phyloP scores from a whole-genome alignment of 2,329 filamentous ascomycete genomes.

The Ophiostoma quercus region DNA sequence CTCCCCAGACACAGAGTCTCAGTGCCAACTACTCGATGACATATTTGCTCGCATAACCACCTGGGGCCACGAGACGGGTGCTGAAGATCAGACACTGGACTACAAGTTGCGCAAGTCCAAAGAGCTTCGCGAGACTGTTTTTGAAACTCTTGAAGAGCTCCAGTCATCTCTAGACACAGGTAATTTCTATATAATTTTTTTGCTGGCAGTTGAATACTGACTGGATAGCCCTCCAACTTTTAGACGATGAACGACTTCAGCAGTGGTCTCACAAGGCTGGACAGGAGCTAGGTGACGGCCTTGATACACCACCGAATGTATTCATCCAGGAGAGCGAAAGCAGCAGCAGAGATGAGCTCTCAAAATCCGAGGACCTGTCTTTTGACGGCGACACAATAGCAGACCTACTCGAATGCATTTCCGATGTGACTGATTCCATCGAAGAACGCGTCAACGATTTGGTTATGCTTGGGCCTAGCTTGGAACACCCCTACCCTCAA shows the following conservation, averaged over 20 bases:
- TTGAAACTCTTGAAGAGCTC: conserved; percentile 18
- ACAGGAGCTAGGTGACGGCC: neutral
- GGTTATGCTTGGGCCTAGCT: conserved; percentile 25
- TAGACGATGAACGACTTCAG: conserved; percentile 21
- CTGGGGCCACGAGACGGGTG: conserved; percentile 26
- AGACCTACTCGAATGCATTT: conserved; percentile 9
- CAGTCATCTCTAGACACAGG: conserved; percentile 24
- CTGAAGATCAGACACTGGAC: conserved; percentile 24
- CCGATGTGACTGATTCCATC: conserved; percentile 3
- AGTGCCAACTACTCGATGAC: conserved; percentile 21
- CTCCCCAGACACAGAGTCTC: neutral
- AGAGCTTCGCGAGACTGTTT: conserved; percentile 23
- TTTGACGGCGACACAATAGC: neutral
- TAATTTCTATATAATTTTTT: neutral
- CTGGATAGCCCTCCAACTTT: conserved; percentile 18
- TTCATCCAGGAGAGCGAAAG: neutral
- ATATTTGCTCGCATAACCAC: conserved; percentile 22
- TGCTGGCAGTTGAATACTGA: neutral
- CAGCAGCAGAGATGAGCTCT: neutral
- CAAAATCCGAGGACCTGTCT: neutral
- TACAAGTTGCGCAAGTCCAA: conserved; percentile 25
- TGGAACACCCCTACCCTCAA: conserved; percentile 25
- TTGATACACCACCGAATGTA: neutral
- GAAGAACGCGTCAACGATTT: conserved; percentile 20
- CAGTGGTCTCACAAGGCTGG: conserved; percentile 13